A percentile compares a stretch with the other conserved stretches of the same genome.
These are phyloP conservation scores for Nothophaeocryptopus gaeumannii DNA, from an alignment of 2,329 filamentous ascomycete genomes.

Conservation along the genomic window DNA sequence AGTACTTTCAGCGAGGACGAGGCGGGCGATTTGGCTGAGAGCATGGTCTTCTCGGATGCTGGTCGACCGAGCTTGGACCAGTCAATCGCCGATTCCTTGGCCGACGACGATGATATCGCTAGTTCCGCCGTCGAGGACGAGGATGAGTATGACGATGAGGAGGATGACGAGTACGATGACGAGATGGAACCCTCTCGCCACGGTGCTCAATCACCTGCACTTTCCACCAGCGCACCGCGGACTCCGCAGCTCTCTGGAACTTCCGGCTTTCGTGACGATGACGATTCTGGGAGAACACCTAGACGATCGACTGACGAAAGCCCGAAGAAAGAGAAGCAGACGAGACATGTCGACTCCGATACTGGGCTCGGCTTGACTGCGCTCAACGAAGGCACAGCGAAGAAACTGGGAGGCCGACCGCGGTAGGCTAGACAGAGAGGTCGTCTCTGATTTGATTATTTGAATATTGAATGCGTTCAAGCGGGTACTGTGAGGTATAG, in stretches of 20 bases:
- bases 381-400: neutral
- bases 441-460: too few relatives aligned
- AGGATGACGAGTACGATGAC: slow-evolving; percentile 22
- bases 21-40: slow-evolving; percentile 24
- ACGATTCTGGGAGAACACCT: neutral
- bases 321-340: neutral
- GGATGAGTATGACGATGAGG: slow-evolving; percentile 10
- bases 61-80: slow-evolving; percentile 22
- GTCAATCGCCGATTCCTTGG: slow-evolving; percentile 19
- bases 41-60: slow-evolving; percentile 19
- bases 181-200: slow-evolving; percentile 15
- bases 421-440: too few relatives aligned
- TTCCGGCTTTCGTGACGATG: neutral
- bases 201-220: slow-evolving; percentile 17
- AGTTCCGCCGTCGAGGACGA: slow-evolving; percentile 21
- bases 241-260: slow-evolving; percentile 11
- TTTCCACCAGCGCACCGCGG: slow-evolving; percentile 5
- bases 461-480: too few relatives aligned
- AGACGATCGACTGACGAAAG: neutral
- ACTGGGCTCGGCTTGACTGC: slow-evolving; percentile 6
- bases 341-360: neutral
- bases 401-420: neutral
- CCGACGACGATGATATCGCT: slow-evolving; percentile 19
- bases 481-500: too few relatives aligned
- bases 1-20: slow-evolving; percentile 35